Evolutionary conservation across 2,329 filamentous ascomycete genomes (phyloP), one percentile per base, ranked within the genome.

Genomic region (Didymella arachidicola): DNA sequence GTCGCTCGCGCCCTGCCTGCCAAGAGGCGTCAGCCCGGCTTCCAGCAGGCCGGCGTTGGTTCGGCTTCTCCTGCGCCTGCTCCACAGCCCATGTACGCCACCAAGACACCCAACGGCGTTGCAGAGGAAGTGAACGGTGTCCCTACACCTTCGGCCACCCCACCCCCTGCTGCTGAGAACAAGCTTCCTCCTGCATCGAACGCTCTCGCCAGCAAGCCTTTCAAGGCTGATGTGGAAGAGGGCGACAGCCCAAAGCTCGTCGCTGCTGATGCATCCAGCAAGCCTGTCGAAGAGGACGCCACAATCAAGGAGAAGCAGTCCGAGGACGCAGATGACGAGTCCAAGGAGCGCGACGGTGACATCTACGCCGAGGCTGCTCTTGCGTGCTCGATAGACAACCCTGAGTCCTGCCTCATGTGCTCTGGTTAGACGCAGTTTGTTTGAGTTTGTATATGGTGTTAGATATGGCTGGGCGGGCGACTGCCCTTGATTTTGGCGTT

Each of bases 321-420:
- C 2, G 92, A 96, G 74, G 93, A 96, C 69, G 84, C 84, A 44
- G 85, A 89, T 57, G 84, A 86, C 25, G 86, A 89, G 63, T 92
- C 85, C 72, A 86, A 89, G 64, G 88, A 89, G 66, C 86, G 91
- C 11, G 93, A 97, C 78, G 87, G 87, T 49, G 94, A 99, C 76
- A 99, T 99, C 69, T 99, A 97, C 79, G 94, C 94, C 0, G 91
- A 98, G 69, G 92, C 93, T 58, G 93, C 91, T 16, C 82, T 99
- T 76, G 87, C 89, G 71, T 99, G 95, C 84, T 97, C 93, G 81
- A 98, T 99, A 78, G 93, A 98, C 76, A 97, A 98, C 83, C 92
- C 90, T 69, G 95, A 99, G 77, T 85, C 89, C 46, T 99, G 95
- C 77, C 77, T 97, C 65, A 98, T 99, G 95, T 99, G 95, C 88